Conservation (phyloP, 257 asterid species). For the Nicotiana benthamiana region DNA sequence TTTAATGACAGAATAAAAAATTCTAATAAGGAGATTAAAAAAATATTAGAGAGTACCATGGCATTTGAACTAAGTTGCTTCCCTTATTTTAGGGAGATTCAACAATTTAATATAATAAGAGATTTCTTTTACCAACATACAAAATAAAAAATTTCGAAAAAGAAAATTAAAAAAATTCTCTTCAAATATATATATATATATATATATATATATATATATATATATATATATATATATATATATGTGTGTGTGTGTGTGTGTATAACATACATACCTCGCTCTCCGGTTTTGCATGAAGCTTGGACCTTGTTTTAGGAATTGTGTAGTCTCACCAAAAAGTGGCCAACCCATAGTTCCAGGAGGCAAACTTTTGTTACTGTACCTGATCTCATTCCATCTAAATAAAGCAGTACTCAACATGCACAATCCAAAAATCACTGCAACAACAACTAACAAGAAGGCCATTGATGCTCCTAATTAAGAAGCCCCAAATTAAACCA, state of each 20-base stretch:
- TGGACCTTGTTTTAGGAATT: constrained; percentile 59
- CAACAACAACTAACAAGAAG: constrained; percentile 18
- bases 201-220: too few species aligned
- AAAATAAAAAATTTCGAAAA: too few species aligned
- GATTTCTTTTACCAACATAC: too few species aligned
- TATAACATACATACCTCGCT: constrained; percentile 29
- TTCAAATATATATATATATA: too few species aligned
- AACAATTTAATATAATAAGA: too few species aligned
- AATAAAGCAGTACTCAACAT: constrained; percentile 14
- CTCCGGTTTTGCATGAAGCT: constrained; percentile 48
- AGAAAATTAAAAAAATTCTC: too few species aligned
- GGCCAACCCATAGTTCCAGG: constrained; percentile 91
- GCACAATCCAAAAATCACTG: constrained; percentile 12
- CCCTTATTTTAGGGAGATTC: too few species aligned
- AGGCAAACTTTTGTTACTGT: constrained; percentile 47
- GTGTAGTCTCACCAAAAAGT: constrained; percentile 56
- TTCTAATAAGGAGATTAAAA: too few species aligned
- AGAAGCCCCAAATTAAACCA: not conserved
- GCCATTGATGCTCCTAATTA: constrained; percentile 35
- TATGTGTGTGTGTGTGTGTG: too few species aligned
- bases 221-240: not conserved
- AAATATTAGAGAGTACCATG: too few species aligned
- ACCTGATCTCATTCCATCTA: constrained; percentile 48
- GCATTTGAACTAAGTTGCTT: too few species aligned
- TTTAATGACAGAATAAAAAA: too few species aligned